Percentiles rank a stretch among this genome's conserved stretches.
These are phyloP conservation scores for Fonsecaea pedrosoi DNA, from an alignment of 2,329 filamentous ascomycete species.

Conservation along the genomic window DNA sequence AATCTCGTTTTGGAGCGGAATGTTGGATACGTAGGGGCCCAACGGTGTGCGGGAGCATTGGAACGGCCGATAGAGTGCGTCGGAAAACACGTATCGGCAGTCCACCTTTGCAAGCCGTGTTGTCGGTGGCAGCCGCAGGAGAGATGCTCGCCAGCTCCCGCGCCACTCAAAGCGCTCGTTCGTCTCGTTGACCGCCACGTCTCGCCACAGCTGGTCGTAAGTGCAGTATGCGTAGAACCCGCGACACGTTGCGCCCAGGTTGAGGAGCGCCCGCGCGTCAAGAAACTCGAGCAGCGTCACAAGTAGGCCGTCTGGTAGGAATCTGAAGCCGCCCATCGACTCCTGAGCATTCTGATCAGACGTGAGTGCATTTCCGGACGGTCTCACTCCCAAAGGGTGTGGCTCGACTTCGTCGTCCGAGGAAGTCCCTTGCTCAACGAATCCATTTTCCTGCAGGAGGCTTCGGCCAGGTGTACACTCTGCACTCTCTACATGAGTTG, in stretches of 20 bases:
- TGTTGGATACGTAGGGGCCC: slow-evolving; percentile 69
- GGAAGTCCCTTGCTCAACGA: slow-evolving; percentile 3
- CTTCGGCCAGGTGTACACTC: too few relatives aligned
- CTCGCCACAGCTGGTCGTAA: slow-evolving; percentile 88
- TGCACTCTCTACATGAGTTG: too few relatives aligned
- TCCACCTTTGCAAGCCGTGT: slow-evolving; percentile 64
- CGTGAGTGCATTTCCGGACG: slow-evolving; percentile 81
- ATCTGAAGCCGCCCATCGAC: slow-evolving; percentile 68
- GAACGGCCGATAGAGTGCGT: slow-evolving; percentile 87
- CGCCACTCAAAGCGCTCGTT: slow-evolving; percentile 67
- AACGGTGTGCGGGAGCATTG: slow-evolving; percentile 81
- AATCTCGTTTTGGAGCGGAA: slow-evolving; percentile 77
- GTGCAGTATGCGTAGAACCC: slow-evolving; percentile 85
- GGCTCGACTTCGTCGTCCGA: slow-evolving; percentile 61
- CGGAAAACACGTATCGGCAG: slow-evolving; percentile 83
- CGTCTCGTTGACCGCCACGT: slow-evolving; percentile 68
- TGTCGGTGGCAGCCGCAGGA: slow-evolving; percentile 64
- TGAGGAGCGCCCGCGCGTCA: slow-evolving; percentile 66
- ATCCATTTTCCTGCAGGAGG: too few relatives aligned
- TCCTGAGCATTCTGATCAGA: slow-evolving; percentile 70
- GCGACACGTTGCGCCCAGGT: slow-evolving; percentile 78
- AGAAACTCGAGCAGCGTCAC: slow-evolving; percentile 77
- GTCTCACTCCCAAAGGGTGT: slow-evolving; percentile 85
- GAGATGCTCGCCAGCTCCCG: slow-evolving; percentile 83
- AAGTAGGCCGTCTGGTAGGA: slow-evolving; percentile 81